Conservation (phyloP, 768 basidiomycete species). For the Boletus insuetus region DNA sequence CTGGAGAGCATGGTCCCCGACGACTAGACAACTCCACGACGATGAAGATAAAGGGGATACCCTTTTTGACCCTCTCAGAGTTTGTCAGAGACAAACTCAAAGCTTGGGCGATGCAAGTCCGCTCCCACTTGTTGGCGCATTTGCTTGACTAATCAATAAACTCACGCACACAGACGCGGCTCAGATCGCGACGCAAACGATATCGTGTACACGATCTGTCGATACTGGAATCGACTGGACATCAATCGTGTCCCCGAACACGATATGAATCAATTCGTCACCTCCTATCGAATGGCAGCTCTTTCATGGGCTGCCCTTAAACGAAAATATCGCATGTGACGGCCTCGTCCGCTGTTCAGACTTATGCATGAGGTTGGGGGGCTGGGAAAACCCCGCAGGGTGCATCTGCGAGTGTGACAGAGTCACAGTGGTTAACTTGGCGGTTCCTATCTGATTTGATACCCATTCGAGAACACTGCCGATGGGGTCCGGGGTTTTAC, state of each 20-base stretch:
- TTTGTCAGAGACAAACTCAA: slow-evolving; percentile 85
- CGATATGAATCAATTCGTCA: slow-evolving; percentile 79
- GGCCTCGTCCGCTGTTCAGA: neutral
- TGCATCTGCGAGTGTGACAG: neutral
- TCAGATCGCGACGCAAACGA: slow-evolving; percentile 75
- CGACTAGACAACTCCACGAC: slow-evolving; percentile 65
- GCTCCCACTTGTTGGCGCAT: neutral
- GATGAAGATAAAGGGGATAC: slow-evolving; percentile 65
- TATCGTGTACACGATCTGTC: slow-evolving; percentile 65
- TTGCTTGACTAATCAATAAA: slow-evolving; percentile 14
- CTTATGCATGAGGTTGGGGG: slow-evolving; percentile 1
- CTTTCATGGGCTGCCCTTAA: slow-evolving; percentile 75
- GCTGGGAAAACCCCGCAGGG: neutral
- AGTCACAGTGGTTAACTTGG: slow-evolving; percentile 2
- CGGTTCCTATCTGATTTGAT: slow-evolving; percentile 31
- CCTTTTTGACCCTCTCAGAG: slow-evolving; percentile 82
- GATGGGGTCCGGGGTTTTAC: slow-evolving; percentile 17
- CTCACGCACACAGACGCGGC: slow-evolving; percentile 49
- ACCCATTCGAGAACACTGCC: slow-evolving; percentile 15
- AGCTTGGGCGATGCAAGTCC: slow-evolving; percentile 71
- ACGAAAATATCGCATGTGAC: slow-evolving; percentile 66
- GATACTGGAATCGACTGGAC: slow-evolving; percentile 80
- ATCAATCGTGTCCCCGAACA: slow-evolving; percentile 84
- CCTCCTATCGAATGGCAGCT: slow-evolving; percentile 54
- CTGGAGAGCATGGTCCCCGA: slow-evolving; percentile 79